phyloP scores from a whole-genome alignment of 2,329 filamentous ascomycete genomes.

The Hymenoscyphus albidus region DNA sequence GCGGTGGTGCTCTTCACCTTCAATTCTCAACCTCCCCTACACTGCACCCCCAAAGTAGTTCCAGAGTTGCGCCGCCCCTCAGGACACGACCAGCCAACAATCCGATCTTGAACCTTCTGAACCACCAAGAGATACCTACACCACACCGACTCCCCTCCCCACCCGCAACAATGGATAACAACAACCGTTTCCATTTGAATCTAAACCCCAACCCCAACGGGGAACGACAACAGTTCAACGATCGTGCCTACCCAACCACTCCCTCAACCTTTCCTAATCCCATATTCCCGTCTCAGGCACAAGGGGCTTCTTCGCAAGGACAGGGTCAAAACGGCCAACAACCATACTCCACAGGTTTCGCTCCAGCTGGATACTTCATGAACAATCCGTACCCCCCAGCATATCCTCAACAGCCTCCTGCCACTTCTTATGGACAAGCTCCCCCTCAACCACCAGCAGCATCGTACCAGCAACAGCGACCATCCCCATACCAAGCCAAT shows the following conservation, averaged over 20 bases:
- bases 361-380: constrained; percentile 54
- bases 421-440: constrained; percentile 49
- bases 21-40: neutral
- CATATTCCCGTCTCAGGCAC: constrained; percentile 44
- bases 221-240: constrained; percentile 65
- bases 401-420: constrained; percentile 39
- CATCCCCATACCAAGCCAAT: constrained; percentile 59
- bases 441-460: constrained; percentile 48
- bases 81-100: neutral
- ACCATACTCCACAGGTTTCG: constrained; percentile 45
- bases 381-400: constrained; percentile 51
- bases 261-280: constrained; percentile 96
- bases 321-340: constrained; percentile 38
- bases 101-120: neutral
- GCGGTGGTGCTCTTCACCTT: neutral
- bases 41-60: neutral
- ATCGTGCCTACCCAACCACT: constrained; percentile 77
- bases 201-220: constrained; percentile 33
- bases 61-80: neutral
- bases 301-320: constrained; percentile 34
- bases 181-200: constrained; percentile 29
- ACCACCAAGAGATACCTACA: neutral
- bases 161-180: constrained; percentile 27
- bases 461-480: constrained; percentile 41
- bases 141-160: neutral